These are phyloP conservation scores for Geotrichum candidum DNA, from an alignment of 1,139 yeast species.

Conservation along the genomic window DNA sequence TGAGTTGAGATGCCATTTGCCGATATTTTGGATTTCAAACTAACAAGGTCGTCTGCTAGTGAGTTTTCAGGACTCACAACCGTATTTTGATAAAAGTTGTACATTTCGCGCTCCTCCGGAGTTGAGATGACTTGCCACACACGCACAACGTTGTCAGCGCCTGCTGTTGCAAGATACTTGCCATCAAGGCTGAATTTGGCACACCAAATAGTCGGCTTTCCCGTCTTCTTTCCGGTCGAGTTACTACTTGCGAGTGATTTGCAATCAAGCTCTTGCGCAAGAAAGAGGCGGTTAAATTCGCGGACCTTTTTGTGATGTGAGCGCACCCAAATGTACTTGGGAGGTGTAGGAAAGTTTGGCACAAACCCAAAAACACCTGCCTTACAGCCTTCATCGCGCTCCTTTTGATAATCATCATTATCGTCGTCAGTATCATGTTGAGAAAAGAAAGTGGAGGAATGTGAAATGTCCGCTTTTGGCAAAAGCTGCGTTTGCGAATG, in stretches of 20 bases:
- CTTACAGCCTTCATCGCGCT: constrained; percentile 33
- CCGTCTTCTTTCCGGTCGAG: not conserved
- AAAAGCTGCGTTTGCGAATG: not conserved
- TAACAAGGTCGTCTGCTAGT: not conserved
- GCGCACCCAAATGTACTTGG: constrained; percentile 36
- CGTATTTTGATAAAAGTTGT: not conserved
- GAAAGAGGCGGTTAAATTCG: constrained; percentile 52
- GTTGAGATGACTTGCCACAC: constrained; percentile 72
- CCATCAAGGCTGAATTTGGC: constrained; percentile 77
- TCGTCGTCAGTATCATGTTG: not conserved
- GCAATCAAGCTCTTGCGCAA: constrained; percentile 68
- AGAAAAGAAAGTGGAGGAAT: not conserved
- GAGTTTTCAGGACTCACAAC: not conserved
- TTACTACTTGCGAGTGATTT: not conserved
- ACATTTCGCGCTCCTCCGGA: constrained; percentile 23
- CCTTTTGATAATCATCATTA: not conserved
- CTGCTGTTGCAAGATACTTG: constrained; percentile 75
- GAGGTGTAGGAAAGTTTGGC: constrained; percentile 31
- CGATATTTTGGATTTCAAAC: not conserved
- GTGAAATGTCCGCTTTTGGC: not conserved
- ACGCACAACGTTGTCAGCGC: constrained; percentile 59
- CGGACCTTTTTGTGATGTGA: constrained; percentile 32
- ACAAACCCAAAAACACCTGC: constrained; percentile 33
- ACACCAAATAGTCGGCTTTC: constrained; percentile 48
- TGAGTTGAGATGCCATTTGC: not conserved